phyloP scores from a whole-genome alignment of 2,329 filamentous ascomycete species.

The Microcyclosporella mali region DNA sequence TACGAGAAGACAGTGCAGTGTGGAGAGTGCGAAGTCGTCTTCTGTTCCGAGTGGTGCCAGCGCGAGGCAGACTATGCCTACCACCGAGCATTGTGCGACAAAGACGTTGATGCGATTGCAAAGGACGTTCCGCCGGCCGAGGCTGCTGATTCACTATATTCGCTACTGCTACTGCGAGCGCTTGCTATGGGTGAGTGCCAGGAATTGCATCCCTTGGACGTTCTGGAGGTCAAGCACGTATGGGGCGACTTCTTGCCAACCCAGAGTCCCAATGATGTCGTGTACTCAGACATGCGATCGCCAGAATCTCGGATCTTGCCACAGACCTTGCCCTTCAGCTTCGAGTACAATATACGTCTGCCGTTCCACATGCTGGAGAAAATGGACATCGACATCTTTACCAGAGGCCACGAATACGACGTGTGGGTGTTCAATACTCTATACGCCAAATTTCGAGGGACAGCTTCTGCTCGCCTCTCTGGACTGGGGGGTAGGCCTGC shows the following conservation, averaged over 20 bases:
- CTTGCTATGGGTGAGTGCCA: slow-evolving; percentile 58
- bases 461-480: slow-evolving; percentile 78
- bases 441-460: slow-evolving; percentile 87
- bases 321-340: slow-evolving; percentile 69
- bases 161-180: slow-evolving; percentile 52
- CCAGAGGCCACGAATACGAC: slow-evolving; percentile 51
- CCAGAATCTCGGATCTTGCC: slow-evolving; percentile 26
- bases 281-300: slow-evolving; percentile 13
- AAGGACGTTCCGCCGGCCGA: slow-evolving; percentile 53
- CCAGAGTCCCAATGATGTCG: slow-evolving; percentile 6
- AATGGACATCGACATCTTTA: slow-evolving; percentile 75
- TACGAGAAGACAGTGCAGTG: slow-evolving; percentile 38
- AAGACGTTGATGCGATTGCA: slow-evolving; percentile 51
- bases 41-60: slow-evolving; percentile 54
- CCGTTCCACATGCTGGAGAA: slow-evolving; percentile 75
- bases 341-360: slow-evolving; percentile 66
- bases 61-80: slow-evolving; percentile 51
- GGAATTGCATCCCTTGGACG: slow-evolving; percentile 51
- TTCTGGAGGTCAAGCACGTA: slow-evolving; percentile 57
- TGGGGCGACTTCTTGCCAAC: slow-evolving; percentile 54
- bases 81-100: slow-evolving; percentile 54
- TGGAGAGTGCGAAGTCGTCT: slow-evolving; percentile 53
- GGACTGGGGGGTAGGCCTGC: slow-evolving; percentile 48
- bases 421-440: slow-evolving; percentile 85
- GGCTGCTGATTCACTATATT: slow-evolving; percentile 55